Evolutionary conservation across 768 basidiomycete species (phyloP).

Genomic region (Naematelia encephala): DNA sequence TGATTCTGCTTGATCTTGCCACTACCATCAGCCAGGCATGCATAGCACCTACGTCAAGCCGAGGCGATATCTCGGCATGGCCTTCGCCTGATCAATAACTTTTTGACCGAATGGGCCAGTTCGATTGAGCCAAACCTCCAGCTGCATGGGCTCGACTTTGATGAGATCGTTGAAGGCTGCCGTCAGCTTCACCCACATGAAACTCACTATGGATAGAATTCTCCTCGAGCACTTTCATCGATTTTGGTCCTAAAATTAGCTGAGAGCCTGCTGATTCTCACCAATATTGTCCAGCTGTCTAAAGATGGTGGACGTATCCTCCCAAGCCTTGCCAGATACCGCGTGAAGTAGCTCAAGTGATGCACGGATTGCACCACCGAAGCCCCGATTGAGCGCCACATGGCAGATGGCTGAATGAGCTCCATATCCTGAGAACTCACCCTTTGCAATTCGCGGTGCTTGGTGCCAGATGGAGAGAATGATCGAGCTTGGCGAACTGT

Average conservation of each 20-base stretch:
- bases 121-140: conserved; percentile 27
- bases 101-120: conserved; percentile 23
- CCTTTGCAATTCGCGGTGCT: conserved; percentile 69
- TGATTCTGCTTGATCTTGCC: conserved; percentile 30
- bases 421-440: conserved; percentile 52
- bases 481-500: conserved; percentile 57
- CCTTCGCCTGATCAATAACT: conserved; percentile 16
- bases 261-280: conserved; percentile 11
- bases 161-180: conserved; percentile 30
- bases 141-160: conserved; percentile 14
- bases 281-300: conserved; percentile 87
- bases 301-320: conserved; percentile 76
- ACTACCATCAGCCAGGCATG: background rate
- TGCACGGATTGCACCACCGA: conserved; percentile 66
- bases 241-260: conserved; percentile 22
- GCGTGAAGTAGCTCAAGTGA: conserved; percentile 78
- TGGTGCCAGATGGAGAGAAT: conserved; percentile 70
- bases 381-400: conserved; percentile 64
- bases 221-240: conserved; percentile 66
- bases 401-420: conserved; percentile 65
- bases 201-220: conserved; percentile 57
- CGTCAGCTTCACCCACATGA: conserved; percentile 2
- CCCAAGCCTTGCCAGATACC: conserved; percentile 83
- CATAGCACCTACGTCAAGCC: conserved; percentile 13
- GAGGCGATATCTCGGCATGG: conserved; percentile 9